Evolutionary conservation across 2,329 filamentous ascomycete genomes (phyloP).

Genomic region (Blastomyces parvus): DNA sequence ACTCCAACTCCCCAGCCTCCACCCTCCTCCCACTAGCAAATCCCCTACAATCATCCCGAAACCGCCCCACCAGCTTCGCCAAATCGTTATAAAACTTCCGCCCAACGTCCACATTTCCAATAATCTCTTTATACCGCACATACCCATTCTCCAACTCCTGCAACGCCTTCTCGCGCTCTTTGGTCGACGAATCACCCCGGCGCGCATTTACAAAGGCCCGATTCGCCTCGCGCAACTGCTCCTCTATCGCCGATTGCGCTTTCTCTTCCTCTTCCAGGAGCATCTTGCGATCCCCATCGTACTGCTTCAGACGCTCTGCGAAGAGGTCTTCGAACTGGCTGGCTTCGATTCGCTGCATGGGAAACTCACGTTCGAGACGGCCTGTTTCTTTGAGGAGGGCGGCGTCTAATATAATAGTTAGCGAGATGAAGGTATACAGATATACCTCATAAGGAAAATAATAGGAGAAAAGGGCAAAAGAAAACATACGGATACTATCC

Average conservation of each 20-base stretch:
- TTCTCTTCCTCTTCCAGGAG: constrained; percentile 56
- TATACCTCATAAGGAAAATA: neutral
- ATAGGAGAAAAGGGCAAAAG: neutral
- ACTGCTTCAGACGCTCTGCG: constrained; percentile 68
- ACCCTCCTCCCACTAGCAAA: constrained; percentile 74
- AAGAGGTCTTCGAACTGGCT: constrained; percentile 91
- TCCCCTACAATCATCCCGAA: constrained; percentile 66
- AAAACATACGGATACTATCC: constrained; percentile 64
- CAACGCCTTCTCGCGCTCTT: constrained; percentile 73
- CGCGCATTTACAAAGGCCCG: constrained; percentile 65
- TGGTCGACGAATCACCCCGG: constrained; percentile 54
- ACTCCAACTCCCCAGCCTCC: constrained; percentile 70
- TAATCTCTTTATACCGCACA: constrained; percentile 91
- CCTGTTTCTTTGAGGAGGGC: constrained; percentile 76
- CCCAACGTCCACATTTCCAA: constrained; percentile 81
- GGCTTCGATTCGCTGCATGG: constrained; percentile 72
- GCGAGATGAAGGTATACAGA: neutral
- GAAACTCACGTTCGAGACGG: constrained; percentile 74
- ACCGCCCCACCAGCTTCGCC: constrained; percentile 73
- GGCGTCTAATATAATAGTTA: constrained; percentile 39
- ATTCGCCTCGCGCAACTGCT: constrained; percentile 65
- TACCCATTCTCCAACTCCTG: constrained; percentile 87
- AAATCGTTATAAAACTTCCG: constrained; percentile 97
- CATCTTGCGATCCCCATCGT: constrained; percentile 66
- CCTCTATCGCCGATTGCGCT: constrained; percentile 65